Evolutionary conservation across 192 early-diverging fungal genomes (phyloP).

Genomic region (Entomortierella beljakovae): DNA sequence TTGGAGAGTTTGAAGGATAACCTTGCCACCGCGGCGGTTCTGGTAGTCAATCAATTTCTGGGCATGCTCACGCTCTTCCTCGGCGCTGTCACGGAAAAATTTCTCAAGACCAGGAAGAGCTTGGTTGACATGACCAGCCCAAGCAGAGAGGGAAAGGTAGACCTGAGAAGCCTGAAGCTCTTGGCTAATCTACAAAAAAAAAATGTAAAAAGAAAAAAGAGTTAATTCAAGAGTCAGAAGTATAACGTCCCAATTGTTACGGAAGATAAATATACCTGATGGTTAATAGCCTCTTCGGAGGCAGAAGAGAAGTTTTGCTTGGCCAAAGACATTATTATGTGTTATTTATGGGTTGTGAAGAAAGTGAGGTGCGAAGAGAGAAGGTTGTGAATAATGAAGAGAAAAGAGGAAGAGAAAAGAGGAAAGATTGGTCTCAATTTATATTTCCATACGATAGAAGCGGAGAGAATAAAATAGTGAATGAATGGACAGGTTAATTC

Average conservation of each 20-base stretch:
- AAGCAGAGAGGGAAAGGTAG: slow-evolving; percentile 65
- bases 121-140: slow-evolving; percentile 59
- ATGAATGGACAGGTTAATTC: not conserved
- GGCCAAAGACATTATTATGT: slow-evolving; percentile 56
- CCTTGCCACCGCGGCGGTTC: slow-evolving; percentile 66
- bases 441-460: slow-evolving; percentile 4
- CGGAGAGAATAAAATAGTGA: slow-evolving; percentile 3
- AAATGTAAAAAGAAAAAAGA: not conserved
- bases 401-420: slow-evolving; percentile 1
- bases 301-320: slow-evolving; percentile 66
- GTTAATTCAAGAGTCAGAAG: not conserved
- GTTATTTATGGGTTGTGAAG: not conserved
- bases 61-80: slow-evolving; percentile 61
- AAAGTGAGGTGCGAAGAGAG: not conserved
- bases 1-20: slow-evolving; percentile 60
- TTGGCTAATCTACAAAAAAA: slow-evolving; percentile 59
- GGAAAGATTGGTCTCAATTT: not conserved
- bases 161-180: slow-evolving; percentile 69
- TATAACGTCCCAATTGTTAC: not conserved
- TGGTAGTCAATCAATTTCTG: slow-evolving; percentile 64
- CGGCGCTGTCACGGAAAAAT: slow-evolving; percentile 62
- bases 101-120: slow-evolving; percentile 66
- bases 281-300: slow-evolving; percentile 67
- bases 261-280: slow-evolving; percentile 29
- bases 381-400: not conserved